These are phyloP conservation scores for Lolium multiflorum DNA, from an alignment of 176 grass and related monocot species.

Conservation along the genomic window DNA sequence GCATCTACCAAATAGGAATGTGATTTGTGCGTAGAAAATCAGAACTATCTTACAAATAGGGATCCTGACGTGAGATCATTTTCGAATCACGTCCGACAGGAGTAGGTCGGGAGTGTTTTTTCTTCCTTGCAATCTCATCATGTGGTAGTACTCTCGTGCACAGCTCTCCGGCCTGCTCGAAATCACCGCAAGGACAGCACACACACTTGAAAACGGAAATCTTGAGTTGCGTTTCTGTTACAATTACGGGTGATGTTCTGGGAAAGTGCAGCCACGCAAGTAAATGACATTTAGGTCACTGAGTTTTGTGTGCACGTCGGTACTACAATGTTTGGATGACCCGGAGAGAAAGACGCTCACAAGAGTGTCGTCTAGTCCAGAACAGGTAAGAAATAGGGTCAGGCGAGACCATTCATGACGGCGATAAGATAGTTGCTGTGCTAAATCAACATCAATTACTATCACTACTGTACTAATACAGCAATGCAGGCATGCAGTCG, in stretches of 20 bases:
- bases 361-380: not conserved
- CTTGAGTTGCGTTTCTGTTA: not conserved
- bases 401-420: not conserved
- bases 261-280: not conserved
- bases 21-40: too few relatives aligned
- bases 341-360: not conserved
- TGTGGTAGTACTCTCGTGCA: too few relatives aligned
- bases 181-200: too few relatives aligned
- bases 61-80: too few relatives aligned
- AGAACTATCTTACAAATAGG: too few relatives aligned
- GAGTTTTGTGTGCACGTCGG: not conserved
- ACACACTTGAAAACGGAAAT: too few relatives aligned
- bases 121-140: too few relatives aligned
- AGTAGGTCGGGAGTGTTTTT: too few relatives aligned
- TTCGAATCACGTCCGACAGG: too few relatives aligned
- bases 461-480: not conserved
- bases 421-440: not conserved
- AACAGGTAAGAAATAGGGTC: not conserved
- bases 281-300: not conserved
- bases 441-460: not conserved
- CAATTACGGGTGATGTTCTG: not conserved
- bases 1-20: too few relatives aligned
- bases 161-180: too few relatives aligned
- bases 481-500: not conserved
- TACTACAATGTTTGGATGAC: not conserved